Percentiles rank a stretch among this genome's conserved stretches.
These are phyloP conservation scores for Solanum raphanifolium DNA, from an alignment of 257 asterid genomes.

Conservation along the genomic window DNA sequence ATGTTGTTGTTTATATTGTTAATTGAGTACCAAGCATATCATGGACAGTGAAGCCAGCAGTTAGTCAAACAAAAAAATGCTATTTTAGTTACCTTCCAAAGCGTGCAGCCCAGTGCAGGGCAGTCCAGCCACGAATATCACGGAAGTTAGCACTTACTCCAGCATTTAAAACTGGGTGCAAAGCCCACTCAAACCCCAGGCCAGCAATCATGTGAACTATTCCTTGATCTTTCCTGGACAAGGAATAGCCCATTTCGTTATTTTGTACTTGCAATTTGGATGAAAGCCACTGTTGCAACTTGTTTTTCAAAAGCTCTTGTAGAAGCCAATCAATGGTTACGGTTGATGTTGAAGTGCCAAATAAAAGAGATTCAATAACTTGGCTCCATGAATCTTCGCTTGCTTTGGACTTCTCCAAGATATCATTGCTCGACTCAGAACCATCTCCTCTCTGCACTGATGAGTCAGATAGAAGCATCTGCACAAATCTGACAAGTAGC, in stretches of 20 bases:
- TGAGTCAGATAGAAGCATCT: constrained; percentile 58
- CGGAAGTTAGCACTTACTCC: constrained; percentile 80
- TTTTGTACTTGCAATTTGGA: constrained; percentile 29
- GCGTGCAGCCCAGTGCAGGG: constrained; percentile 99
- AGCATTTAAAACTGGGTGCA: constrained; percentile 64
- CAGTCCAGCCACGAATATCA: constrained; percentile 90
- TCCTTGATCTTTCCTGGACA: constrained; percentile 89
- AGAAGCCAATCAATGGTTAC: constrained; percentile 70
- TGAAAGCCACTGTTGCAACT: constrained; percentile 63
- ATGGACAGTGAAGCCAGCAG: neutral
- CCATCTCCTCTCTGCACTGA: constrained; percentile 23
- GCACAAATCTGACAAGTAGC: constrained; percentile 67
- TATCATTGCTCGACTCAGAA: constrained; percentile 33
- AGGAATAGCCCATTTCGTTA: constrained; percentile 24
- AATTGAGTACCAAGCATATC: neutral
- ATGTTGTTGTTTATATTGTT: neutral
- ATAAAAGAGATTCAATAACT: constrained; percentile 48
- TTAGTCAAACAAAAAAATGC: neutral
- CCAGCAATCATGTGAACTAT: constrained; percentile 87
- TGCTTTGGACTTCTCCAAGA: constrained; percentile 31
- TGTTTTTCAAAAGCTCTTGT: constrained; percentile 80
- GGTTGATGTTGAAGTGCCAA: constrained; percentile 47
- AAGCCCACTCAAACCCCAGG: constrained; percentile 94
- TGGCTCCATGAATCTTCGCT: constrained; percentile 60
- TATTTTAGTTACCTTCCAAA: constrained; percentile 62